Evolutionary conservation across 2,329 filamentous ascomycete species (phyloP).

Genomic region (Trichoderma koningii): DNA sequence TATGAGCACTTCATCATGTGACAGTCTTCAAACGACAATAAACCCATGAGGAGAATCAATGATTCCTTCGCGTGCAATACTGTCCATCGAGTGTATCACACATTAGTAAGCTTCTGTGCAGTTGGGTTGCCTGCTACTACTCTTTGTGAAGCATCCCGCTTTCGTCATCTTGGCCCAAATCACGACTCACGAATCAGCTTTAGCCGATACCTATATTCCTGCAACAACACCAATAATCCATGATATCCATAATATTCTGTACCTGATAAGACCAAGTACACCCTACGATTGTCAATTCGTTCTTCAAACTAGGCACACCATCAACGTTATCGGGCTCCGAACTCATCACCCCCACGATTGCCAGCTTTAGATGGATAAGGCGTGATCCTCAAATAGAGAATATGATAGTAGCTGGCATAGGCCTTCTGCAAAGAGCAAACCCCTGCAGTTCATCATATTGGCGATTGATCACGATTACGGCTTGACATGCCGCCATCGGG

Average conservation of each 20-base stretch:
- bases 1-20: not conserved
- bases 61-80: not conserved
- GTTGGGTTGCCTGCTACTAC: not conserved
- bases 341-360: slow-evolving; percentile 7
- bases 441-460: slow-evolving; percentile 24
- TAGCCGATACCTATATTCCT: not conserved
- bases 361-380: slow-evolving; percentile 1
- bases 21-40: no score
- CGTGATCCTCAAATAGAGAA: not conserved
- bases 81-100: not conserved
- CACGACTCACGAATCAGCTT: slow-evolving; percentile 22
- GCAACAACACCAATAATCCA: not conserved
- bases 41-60: no score
- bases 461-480: slow-evolving; percentile 9
- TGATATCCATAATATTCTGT: not conserved
- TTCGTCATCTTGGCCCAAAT: slow-evolving; percentile 22
- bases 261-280: not conserved
- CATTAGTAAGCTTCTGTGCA: slow-evolving; percentile 1
- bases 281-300: not conserved
- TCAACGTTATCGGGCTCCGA: not conserved
- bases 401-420: not conserved
- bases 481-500: not conserved
- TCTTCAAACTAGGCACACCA: not conserved
- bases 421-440: not conserved
- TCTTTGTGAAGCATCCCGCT: slow-evolving; percentile 10